Evolutionary conservation across 2,329 filamentous ascomycete genomes (phyloP).

Genomic region (Verticillium nubilum): DNA sequence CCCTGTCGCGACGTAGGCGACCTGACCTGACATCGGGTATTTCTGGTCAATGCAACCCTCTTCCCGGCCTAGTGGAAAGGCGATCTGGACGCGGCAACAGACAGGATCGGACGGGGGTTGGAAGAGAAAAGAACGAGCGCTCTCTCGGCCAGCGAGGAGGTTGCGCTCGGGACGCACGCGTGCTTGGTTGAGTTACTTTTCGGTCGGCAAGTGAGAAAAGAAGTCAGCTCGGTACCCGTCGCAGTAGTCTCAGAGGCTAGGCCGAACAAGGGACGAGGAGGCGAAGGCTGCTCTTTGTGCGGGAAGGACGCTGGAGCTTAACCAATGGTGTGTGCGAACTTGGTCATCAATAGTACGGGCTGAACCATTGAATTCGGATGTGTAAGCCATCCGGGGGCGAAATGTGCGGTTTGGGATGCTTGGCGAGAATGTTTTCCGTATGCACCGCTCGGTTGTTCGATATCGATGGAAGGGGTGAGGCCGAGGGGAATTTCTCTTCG

Average conservation of each 20-base stretch:
- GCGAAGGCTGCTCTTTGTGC: background rate
- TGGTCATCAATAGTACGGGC: background rate
- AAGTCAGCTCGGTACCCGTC: background rate
- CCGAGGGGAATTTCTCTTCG: too few relatives aligned
- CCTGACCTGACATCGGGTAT: background rate
- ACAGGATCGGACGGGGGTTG: background rate
- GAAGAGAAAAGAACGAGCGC: background rate
- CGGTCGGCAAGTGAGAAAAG: background rate
- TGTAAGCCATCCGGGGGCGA: constrained; percentile 51
- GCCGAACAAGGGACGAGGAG: background rate
- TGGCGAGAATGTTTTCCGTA: background rate
- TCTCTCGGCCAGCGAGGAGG: background rate
- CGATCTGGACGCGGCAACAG: background rate
- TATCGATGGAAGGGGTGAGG: background rate
- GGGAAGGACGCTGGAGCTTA: background rate
- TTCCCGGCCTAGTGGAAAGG: background rate
- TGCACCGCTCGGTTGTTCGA: background rate
- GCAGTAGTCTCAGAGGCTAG: background rate
- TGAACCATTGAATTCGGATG: constrained; percentile 42
- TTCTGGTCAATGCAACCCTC: background rate
- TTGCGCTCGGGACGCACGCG: background rate
- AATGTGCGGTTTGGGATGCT: constrained; percentile 8
- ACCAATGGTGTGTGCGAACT: background rate
- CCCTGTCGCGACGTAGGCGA: background rate
- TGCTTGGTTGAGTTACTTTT: background rate